Percentiles rank a stretch among this genome's conserved stretches.
Conservation (phyloP, 495 filamentous ascomycete genomes). For the Penicillium ucsense region DNA sequence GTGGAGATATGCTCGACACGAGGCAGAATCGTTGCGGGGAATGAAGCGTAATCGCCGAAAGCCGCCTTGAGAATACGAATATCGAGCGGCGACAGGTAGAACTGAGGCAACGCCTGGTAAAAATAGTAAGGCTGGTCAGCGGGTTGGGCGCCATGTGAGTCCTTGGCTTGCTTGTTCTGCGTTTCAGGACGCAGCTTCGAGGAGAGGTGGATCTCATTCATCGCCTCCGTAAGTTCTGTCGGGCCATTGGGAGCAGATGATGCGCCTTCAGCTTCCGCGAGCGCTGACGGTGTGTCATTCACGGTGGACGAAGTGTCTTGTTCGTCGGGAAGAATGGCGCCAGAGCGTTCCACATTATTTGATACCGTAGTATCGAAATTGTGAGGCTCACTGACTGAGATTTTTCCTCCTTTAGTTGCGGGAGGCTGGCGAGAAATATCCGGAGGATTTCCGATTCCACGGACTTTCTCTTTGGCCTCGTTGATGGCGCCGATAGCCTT, state of each 20-base stretch:
- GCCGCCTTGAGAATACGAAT: slow-evolving; percentile 89
- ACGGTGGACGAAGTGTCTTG: no score
- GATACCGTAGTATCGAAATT: neutral
- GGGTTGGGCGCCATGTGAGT: slow-evolving; percentile 17
- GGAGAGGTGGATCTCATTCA: slow-evolving; percentile 17
- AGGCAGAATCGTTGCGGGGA: slow-evolving; percentile 85
- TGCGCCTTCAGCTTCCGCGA: slow-evolving; percentile 1
- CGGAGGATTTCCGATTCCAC: slow-evolving; percentile 64
- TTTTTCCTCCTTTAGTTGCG: slow-evolving; percentile 33
- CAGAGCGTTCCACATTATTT: slow-evolving; percentile 32
- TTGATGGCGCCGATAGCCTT: slow-evolving; percentile 66
- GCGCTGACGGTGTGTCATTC: no score
- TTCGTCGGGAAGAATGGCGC: slow-evolving; percentile 23
- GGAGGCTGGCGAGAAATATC: slow-evolving; percentile 40
- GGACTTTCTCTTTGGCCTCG: slow-evolving; percentile 61
- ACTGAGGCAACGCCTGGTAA: slow-evolving; percentile 82
- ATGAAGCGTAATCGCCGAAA: slow-evolving; percentile 72
- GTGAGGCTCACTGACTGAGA: slow-evolving; percentile 28
- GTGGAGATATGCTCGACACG: slow-evolving; percentile 86
- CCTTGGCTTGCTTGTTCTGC: slow-evolving; percentile 17
- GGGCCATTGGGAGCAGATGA: neutral
- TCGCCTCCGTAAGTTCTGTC: slow-evolving; percentile 19
- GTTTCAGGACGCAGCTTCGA: slow-evolving; percentile 11
- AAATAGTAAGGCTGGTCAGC: slow-evolving; percentile 58
- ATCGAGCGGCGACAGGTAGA: slow-evolving; percentile 88